Base-by-base conservation (phyloP, 257 asterid genomes). In the Solanum chaucha region DNA sequence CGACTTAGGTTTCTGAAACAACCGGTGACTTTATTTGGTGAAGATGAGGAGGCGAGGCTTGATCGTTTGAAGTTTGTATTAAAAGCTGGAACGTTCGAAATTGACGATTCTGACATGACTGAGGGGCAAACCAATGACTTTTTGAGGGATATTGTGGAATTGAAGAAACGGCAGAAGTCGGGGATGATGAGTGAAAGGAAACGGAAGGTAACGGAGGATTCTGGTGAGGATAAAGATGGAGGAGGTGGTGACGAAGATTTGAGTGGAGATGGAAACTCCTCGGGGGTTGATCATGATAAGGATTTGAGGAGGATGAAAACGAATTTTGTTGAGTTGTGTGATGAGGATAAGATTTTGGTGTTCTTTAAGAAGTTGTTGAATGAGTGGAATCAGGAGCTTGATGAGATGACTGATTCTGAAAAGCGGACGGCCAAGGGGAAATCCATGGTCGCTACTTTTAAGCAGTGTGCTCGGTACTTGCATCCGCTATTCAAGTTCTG, bases 351-450 rank as follows among this genome's bases (percentile, higher is more conserved):
- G 94, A 97, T 97, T 90, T 89, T 97, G 91, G 99, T 97, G 83
- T 97, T 94, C 80, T 97, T 97, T 84, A 97, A 97, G 96, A 97
- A 90, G 94, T 83, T 97, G 92, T 89, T 95, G 93, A 96, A 90
- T 87, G 99, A 95, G 87, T 97, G 99, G 99, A 95, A 94, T 34
- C 97, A 93, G 88, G 99, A 97, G 92, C 95, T 97, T 15, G 88
- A 92, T 90, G 99, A 95, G 90, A 97, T 94, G 99, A 35, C 92
- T 20, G 98, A 95, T 84, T 40, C 93, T 4, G 99, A 93, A 94
- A 97, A 93, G 96, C 93, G 99, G 91, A 94, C 99, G 1, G 99
- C 99, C 1, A 97, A 95, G 86, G 99, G 99, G 92, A 97, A 97
- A 91, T 94, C 97, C 0, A 95, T 93, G 94, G 96, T 95, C 51